Evolutionary conservation across 2,329 filamentous ascomycete genomes (phyloP), one percentile per base, ranked within the genome.

Genomic region (Phialophora verrucosa): DNA sequence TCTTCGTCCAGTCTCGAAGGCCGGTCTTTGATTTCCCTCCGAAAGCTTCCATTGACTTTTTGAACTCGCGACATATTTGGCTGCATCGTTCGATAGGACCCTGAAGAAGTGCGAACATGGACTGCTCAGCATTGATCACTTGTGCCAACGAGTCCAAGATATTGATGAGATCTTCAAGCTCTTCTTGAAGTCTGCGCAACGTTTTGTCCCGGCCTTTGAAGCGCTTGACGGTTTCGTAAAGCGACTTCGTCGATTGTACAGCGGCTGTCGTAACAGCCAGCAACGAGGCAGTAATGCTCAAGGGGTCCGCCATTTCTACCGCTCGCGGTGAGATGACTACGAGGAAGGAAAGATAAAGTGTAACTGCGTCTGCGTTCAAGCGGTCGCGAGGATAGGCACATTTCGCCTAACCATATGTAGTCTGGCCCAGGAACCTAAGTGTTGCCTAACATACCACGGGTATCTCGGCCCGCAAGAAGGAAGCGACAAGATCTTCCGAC

Each of bases 1-100:
- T 75, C 71, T 75, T 79, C 65, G 75, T 66, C 78, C 77, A 81
- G 71, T 80, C 78, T 73, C 68, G 74, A 71, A 80, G 70, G 25
- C 76, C 72, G 3, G 70, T 70, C 65, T 73, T 78, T 64, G 76
- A 76, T 54, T 76, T 78, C 42, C 63, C 70, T 61, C 62, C 63
- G 64, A 80, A 80, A n/a, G 50, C 65, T 64, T 76, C 70, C 75
- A 64, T 64, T 25, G 62, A 59, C 44, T 63, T 32, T 50, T 50
- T 25, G 54, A 58, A 58, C 55, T 58, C 78, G 60, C 65, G 62
- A 68, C 77, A 80, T 63, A 80, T 54, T 66, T 77, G 70, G 67
- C 66, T 74, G 71, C 78, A 80, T 70, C 76, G 76, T 51, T 69
- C 65, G 67, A 80, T 72, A 65, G 78, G 78, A 53, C 74, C 76